A percentile compares a stretch with the other conserved stretches of the same genome.
Evolutionary conservation across 495 filamentous ascomycete species (phyloP).

Genomic region (Neurospora hispaniola): DNA sequence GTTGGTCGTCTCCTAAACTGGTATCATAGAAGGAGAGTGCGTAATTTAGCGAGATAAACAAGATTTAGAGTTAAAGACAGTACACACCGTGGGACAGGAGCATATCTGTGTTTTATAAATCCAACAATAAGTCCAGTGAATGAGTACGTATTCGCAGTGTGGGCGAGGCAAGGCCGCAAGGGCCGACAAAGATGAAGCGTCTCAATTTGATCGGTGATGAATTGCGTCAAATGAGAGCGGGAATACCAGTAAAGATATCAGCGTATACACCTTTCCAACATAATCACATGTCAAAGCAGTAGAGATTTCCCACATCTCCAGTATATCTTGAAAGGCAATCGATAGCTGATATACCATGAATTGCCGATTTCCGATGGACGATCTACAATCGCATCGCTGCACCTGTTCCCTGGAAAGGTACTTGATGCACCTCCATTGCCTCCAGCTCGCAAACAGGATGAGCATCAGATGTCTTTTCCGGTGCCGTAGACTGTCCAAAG

Average conservation of each 20-base stretch:
- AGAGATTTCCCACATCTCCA: neutral
- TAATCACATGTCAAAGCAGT: neutral
- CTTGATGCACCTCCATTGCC: neutral
- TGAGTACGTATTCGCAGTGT: neutral
- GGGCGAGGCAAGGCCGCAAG: neutral
- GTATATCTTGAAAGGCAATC: neutral
- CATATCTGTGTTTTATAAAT: neutral
- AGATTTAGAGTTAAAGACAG: too few relatives aligned
- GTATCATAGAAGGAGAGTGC: too few relatives aligned
- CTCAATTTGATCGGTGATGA: neutral
- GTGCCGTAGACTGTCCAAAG: neutral
- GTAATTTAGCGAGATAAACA: too few relatives aligned
- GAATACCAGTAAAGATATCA: neutral
- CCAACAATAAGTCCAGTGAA: neutral
- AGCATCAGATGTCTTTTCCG: neutral
- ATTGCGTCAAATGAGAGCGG: neutral
- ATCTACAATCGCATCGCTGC: neutral
- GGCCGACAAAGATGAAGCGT: neutral
- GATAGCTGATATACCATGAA: neutral
- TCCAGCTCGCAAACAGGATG: neutral
- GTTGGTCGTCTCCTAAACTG: too few relatives aligned
- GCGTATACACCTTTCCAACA: neutral
- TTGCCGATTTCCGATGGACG: too few relatives aligned
- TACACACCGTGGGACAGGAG: neutral
- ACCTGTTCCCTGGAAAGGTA: neutral